phyloP scores from a whole-genome alignment of 202 grass and related monocot genomes.

The Panicum virgatum region DNA sequence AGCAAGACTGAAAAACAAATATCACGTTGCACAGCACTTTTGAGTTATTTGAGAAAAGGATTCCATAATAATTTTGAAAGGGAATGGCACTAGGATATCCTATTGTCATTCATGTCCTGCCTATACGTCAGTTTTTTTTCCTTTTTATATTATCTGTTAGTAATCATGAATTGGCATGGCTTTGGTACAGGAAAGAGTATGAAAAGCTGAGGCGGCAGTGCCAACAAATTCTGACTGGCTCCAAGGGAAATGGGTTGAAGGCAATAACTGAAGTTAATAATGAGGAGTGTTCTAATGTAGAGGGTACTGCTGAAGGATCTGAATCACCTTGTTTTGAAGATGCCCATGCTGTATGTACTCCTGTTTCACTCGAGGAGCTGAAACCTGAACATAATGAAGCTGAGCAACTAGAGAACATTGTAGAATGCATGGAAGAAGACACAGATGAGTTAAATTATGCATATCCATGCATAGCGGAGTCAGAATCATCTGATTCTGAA shows the following conservation, averaged over 20 bases:
- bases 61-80: slow-evolving; percentile 16
- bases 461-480: slow-evolving; percentile 52
- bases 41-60: slow-evolving; percentile 11
- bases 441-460: slow-evolving; percentile 34
- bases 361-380: slow-evolving; percentile 41
- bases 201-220: slow-evolving; percentile 92
- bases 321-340: slow-evolving; percentile 69
- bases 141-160: not conserved
- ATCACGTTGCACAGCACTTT: slow-evolving; percentile 29
- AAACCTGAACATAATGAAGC: slow-evolving; percentile 29
- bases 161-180: not conserved
- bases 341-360: slow-evolving; percentile 12
- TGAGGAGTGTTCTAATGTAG: slow-evolving; percentile 51
- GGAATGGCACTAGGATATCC: not conserved
- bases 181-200: slow-evolving; percentile 82
- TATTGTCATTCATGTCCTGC: slow-evolving; percentile 1
- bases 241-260: slow-evolving; percentile 58
- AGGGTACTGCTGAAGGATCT: slow-evolving; percentile 47
- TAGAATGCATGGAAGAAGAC: slow-evolving; percentile 53
- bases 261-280: slow-evolving; percentile 60
- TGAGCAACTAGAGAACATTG: slow-evolving; percentile 43
- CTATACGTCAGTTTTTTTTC: slow-evolving; percentile 9
- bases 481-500: slow-evolving; percentile 91
- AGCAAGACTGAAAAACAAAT: not conserved
- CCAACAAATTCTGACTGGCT: slow-evolving; percentile 58